phyloP scores from a whole-genome alignment of 345 rosid species.

The Gossypium arboreum region DNA sequence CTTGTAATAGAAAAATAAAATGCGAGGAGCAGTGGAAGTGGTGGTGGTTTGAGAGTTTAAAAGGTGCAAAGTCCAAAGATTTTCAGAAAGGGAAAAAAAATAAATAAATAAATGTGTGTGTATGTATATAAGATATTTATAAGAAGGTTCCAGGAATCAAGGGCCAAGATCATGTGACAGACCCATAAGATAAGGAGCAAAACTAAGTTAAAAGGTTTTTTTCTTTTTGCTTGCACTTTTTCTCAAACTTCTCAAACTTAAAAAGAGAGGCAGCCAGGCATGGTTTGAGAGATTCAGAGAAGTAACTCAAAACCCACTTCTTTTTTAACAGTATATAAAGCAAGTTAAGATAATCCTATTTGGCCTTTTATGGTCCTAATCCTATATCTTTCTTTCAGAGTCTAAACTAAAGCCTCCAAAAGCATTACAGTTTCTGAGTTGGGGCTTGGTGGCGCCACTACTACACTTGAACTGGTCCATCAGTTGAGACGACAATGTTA shows the following conservation, averaged over 20 bases:
- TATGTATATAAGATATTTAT: conserved; percentile 32
- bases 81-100: conserved; percentile 15
- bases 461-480: background rate
- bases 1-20: conserved; percentile 19
- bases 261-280: background rate
- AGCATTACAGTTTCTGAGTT: background rate
- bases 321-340: background rate
- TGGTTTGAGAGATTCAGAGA: background rate
- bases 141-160: conserved; percentile 96
- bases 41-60: conserved; percentile 21
- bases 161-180: conserved; percentile 70
- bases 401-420: background rate
- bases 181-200: conserved; percentile 45
- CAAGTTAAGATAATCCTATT: background rate
- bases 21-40: conserved; percentile 10
- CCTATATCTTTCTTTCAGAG: background rate
- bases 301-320: background rate
- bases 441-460: background rate
- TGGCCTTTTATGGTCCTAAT: conserved; percentile 6
- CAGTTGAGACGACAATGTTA: background rate
- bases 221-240: conserved; percentile 12
- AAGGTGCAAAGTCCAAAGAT: conserved; percentile 31
- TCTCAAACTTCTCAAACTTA: background rate
- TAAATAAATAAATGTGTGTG: no score
- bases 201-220: background rate